A percentile compares a stretch with the other conserved stretches of the same genome.
Conservation (phyloP, 2,329 filamentous ascomycete genomes). For the Fusarium temperatum region DNA sequence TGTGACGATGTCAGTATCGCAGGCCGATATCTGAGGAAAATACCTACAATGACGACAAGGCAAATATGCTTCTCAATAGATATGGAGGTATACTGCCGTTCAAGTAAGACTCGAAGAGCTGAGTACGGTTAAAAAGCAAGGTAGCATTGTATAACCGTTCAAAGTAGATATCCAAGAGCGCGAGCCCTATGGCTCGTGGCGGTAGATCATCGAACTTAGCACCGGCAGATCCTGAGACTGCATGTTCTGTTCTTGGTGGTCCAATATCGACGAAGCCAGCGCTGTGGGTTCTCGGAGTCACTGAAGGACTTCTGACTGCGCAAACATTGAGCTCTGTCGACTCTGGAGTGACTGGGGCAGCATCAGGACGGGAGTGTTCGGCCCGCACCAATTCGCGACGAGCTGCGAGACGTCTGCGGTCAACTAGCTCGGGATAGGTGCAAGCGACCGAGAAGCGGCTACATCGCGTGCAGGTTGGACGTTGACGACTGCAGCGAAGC, state of each 20-base stretch:
- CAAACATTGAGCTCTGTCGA: neutral
- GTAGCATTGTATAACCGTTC: neutral
- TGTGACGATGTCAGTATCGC: neutral
- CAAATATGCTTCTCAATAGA: neutral
- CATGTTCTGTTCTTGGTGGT: neutral
- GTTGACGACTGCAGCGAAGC: neutral
- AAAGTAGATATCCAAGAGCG: neutral
- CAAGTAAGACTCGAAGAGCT: neutral
- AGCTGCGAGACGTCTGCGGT: neutral
- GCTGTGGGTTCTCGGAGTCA: neutral
- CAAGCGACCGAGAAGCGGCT: neutral
- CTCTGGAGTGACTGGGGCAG: neutral
- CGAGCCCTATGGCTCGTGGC: neutral
- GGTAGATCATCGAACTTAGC: neutral
- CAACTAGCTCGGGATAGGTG: neutral
- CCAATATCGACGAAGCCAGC: fast-evolving
- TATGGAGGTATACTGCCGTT: neutral
- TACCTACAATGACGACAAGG: neutral
- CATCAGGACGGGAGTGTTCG: neutral
- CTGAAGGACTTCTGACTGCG: neutral
- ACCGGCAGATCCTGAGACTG: neutral
- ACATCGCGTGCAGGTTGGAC: neutral
- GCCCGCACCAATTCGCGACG: neutral
- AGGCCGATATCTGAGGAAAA: no score
- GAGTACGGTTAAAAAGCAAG: neutral